phyloP scores from a whole-genome alignment of 495 filamentous ascomycete genomes.

The Podospora pseudoanserina region DNA sequence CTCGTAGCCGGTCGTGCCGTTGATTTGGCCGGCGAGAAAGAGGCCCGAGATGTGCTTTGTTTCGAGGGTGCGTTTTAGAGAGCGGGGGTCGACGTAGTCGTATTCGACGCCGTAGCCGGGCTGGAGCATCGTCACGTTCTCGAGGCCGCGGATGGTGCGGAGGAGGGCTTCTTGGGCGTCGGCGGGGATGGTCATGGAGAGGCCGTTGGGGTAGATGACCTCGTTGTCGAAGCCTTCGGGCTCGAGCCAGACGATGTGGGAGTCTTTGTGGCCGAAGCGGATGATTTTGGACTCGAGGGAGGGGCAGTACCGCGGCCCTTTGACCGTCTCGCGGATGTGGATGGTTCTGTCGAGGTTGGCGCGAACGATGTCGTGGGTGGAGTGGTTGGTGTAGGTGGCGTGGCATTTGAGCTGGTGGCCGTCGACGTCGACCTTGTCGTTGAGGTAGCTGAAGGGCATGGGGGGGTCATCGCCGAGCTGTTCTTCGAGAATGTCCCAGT shows the following conservation, averaged over 20 bases:
- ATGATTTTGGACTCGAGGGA: conserved; percentile 94
- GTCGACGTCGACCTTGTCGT: conserved; percentile 67
- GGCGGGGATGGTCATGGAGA: conserved; percentile 92
- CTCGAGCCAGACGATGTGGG: conserved; percentile 91
- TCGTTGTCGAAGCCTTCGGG: conserved; percentile 92
- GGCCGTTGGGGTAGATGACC: conserved; percentile 92
- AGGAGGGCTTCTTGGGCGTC: conserved; percentile 81
- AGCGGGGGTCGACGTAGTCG: conserved; percentile 94
- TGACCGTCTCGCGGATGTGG: conserved; percentile 93
- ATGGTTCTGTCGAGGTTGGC: conserved; percentile 87
- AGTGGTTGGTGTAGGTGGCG: conserved; percentile 78
- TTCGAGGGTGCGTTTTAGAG: conserved; percentile 79
- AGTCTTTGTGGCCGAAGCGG: conserved; percentile 71
- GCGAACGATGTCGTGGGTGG: conserved; percentile 78
- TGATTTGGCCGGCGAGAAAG: conserved; percentile 94
- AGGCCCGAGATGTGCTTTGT: conserved; percentile 88
- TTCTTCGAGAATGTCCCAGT: conserved; percentile 65
- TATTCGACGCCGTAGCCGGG: conserved; percentile 98
- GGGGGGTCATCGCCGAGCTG: conserved; percentile 85
- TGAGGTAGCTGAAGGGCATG: conserved; percentile 86
- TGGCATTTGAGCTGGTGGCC: conserved; percentile 83
- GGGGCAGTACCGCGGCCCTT: conserved; percentile 91
- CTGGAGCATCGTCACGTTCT: conserved; percentile 90
- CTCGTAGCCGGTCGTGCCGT: conserved; percentile 97
- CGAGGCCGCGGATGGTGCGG: conserved; percentile 78